These are phyloP conservation scores for Penicillium sp. DNA, from an alignment of 2,329 filamentous ascomycete species.

Conservation along the genomic window DNA sequence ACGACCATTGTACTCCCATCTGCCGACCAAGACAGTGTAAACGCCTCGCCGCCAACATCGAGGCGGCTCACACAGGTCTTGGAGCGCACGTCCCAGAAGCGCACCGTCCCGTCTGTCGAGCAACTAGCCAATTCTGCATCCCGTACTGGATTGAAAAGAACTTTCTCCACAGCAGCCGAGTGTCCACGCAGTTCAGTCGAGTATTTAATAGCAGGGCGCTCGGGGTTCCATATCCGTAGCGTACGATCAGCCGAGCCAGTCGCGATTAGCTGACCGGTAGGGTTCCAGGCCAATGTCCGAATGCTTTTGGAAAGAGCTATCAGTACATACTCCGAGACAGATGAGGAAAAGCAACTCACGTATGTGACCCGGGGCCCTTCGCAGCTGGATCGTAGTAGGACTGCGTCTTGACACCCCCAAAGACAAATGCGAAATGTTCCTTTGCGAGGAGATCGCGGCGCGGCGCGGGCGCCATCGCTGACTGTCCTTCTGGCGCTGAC, in stretches of 20 bases:
- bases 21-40: slow-evolving; percentile 53
- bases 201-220: slow-evolving; percentile 51
- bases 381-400: slow-evolving; percentile 67
- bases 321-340: slow-evolving; percentile 2
- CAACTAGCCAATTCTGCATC: slow-evolving; percentile 56
- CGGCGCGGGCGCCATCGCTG: slow-evolving; percentile 43
- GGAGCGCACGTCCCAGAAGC: slow-evolving; percentile 56
- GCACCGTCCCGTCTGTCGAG: slow-evolving; percentile 54
- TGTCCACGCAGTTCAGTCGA: slow-evolving; percentile 55
- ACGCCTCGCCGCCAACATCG: slow-evolving; percentile 55
- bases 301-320: slow-evolving; percentile 55
- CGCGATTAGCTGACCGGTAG: slow-evolving; percentile 78
- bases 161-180: slow-evolving; percentile 52
- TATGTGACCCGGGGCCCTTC: slow-evolving; percentile 59
- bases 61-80: slow-evolving; percentile 53
- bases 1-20: slow-evolving; percentile 53
- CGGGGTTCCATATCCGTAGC: slow-evolving; percentile 86
- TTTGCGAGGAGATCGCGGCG: slow-evolving; percentile 57
- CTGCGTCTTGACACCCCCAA: slow-evolving; percentile 70
- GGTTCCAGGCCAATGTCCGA: slow-evolving; percentile 86
- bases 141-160: slow-evolving; percentile 53
- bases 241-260: slow-evolving; percentile 87
- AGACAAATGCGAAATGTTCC: slow-evolving; percentile 68
- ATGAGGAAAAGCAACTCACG: slow-evolving; percentile 49
- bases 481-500: slow-evolving; percentile 18